Conservation (phyloP, 2,329 filamentous ascomycete genomes). For the Escovopsis weberi region DNA sequence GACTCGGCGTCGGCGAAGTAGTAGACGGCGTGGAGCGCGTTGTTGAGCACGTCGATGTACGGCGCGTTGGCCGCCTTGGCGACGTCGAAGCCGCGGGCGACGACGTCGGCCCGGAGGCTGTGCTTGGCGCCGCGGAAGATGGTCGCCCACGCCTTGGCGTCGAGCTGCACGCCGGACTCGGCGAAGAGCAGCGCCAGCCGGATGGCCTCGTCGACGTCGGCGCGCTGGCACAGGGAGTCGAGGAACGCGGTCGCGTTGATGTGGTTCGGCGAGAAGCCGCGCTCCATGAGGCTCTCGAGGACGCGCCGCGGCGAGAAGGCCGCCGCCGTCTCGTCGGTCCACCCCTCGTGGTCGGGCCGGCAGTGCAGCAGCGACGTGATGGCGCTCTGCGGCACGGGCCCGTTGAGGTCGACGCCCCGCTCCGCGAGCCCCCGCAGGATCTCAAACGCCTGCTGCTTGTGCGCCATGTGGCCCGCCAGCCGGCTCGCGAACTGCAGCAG, state of each 20-base stretch:
- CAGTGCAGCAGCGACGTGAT: slow-evolving; percentile 44
- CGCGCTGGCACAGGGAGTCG: slow-evolving; percentile 49
- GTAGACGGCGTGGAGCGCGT: slow-evolving; percentile 34
- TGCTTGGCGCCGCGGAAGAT: slow-evolving; percentile 58
- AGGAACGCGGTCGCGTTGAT: slow-evolving; percentile 54
- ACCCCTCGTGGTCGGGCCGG: slow-evolving; percentile 9
- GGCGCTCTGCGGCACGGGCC: slow-evolving; percentile 32
- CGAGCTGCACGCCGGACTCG: slow-evolving; percentile 39
- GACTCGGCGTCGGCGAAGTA: slow-evolving; percentile 28
- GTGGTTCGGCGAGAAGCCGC: slow-evolving; percentile 49
- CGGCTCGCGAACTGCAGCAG: slow-evolving; percentile 31
- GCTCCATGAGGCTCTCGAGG: slow-evolving; percentile 32
- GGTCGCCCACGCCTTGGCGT: slow-evolving; percentile 52
- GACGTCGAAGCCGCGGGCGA: slow-evolving; percentile 26
- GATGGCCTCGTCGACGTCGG: slow-evolving; percentile 21
- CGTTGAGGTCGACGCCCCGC: slow-evolving; percentile 29
- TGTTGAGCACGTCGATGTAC: slow-evolving; percentile 19
- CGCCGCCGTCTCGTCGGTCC: slow-evolving; percentile 5
- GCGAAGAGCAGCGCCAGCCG: slow-evolving; percentile 19
- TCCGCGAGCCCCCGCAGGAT: slow-evolving; percentile 25
- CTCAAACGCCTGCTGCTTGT: slow-evolving; percentile 29
- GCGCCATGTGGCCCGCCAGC: slow-evolving; percentile 24
- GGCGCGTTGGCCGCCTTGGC: slow-evolving; percentile 35
- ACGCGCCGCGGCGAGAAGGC: slow-evolving; percentile 18
- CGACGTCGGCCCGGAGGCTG: slow-evolving; percentile 34